A percentile compares a stretch with the other conserved stretches of the same genome.
phyloP scores from a whole-genome alignment of 257 asterid species.

The Orobanche coerulescens region DNA sequence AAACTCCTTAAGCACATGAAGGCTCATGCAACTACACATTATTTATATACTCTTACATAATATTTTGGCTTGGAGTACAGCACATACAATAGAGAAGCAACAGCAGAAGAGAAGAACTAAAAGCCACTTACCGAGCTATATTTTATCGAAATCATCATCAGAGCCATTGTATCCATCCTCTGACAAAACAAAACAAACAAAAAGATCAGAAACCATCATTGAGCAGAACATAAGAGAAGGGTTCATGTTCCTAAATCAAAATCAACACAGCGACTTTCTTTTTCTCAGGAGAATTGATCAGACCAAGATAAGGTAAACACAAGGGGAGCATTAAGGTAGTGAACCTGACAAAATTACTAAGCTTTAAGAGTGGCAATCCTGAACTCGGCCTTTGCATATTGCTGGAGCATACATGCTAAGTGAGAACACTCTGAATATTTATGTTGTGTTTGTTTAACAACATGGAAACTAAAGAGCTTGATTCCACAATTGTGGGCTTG shows the following conservation, averaged over 20 bases:
- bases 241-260: not conserved
- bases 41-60: not conserved
- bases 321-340: not conserved
- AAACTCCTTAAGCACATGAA: not conserved
- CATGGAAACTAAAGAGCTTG: not conserved
- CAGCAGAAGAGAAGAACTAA: not conserved
- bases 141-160: conserved; percentile 65
- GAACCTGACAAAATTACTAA: not conserved
- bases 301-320: not conserved
- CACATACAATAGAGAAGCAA: not conserved
- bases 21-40: too few relatives aligned
- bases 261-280: not conserved
- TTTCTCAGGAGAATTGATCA: not conserved
- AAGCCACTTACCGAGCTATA: conserved; percentile 46
- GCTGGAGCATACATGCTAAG: not conserved
- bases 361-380: not conserved
- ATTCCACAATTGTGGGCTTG: not conserved
- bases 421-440: not conserved
- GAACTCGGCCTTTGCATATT: not conserved
- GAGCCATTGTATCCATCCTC: conserved; percentile 45
- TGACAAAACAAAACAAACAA: conserved; percentile 22
- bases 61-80: not conserved
- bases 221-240: conserved; percentile 1
- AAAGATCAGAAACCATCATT: not conserved
- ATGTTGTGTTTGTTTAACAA: conserved; percentile 7